phyloP scores from a whole-genome alignment of 352 stramenopile genomes.

The Phytophthora pinifolia region DNA sequence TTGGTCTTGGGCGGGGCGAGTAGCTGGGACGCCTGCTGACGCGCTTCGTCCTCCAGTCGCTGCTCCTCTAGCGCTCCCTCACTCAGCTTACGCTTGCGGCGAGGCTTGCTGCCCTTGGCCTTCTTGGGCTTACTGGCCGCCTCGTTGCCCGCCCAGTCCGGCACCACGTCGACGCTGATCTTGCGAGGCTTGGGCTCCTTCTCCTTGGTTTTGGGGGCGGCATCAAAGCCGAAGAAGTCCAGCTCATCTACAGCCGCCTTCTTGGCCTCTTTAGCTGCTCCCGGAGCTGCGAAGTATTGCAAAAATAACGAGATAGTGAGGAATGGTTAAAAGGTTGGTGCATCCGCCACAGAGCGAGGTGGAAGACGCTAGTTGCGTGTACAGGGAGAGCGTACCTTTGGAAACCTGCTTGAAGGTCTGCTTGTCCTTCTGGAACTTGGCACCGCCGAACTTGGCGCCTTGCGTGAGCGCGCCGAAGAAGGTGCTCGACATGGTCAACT shows the following conservation, averaged over 20 bases:
- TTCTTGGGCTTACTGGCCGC: conserved; percentile 39
- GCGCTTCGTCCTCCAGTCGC: conserved; percentile 63
- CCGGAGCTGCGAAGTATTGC: conserved; percentile 13
- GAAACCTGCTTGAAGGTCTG: conserved; percentile 48
- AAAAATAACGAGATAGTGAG: conserved; percentile 7
- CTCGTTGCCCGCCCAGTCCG: conserved; percentile 63
- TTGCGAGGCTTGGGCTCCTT: conserved; percentile 45
- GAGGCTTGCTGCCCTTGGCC: conserved; percentile 61
- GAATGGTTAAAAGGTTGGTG: background rate
- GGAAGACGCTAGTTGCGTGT: conserved; percentile 4
- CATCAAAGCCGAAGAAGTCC: conserved; percentile 84
- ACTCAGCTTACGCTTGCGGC: conserved; percentile 83
- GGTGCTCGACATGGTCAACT: conserved; percentile 51
- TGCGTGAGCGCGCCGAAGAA: conserved; percentile 76
- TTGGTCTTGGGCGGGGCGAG: conserved; percentile 57
- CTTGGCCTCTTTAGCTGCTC: conserved; percentile 15
- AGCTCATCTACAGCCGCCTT: conserved; percentile 50
- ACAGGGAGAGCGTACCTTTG: conserved; percentile 10
- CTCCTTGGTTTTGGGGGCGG: conserved; percentile 32
- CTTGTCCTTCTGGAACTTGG: conserved; percentile 60
- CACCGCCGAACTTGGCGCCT: conserved; percentile 64
- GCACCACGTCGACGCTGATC: conserved; percentile 73
- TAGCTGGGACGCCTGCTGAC: conserved; percentile 63
- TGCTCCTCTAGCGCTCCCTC: conserved; percentile 78
- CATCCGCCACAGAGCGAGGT: conserved; percentile 11